Evolutionary conservation across 2,329 filamentous ascomycete species (phyloP).

Genomic region (Celoporthe dispersa): DNA sequence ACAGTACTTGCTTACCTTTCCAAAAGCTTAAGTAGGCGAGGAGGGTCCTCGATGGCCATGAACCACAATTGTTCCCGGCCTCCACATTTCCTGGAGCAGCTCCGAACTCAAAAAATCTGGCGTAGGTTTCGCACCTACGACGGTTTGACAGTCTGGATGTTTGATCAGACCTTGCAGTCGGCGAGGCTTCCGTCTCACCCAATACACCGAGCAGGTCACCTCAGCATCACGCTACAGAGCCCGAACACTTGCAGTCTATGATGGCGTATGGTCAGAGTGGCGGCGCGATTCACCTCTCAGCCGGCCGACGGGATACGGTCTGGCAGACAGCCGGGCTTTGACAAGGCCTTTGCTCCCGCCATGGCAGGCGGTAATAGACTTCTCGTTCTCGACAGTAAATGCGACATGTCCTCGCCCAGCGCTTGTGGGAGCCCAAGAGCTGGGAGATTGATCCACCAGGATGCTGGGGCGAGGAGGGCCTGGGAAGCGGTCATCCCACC

Average conservation of each 20-base stretch:
- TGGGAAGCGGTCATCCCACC: background rate
- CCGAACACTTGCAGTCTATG: background rate
- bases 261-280: background rate
- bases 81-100: background rate
- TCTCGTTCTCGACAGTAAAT: background rate
- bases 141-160: background rate
- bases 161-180: background rate
- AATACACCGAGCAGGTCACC: background rate
- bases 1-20: background rate
- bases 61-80: background rate
- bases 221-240: background rate
- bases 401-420: background rate
- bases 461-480: background rate
- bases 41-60: slow-evolving; percentile 15
- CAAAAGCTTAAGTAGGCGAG: slow-evolving; percentile 6
- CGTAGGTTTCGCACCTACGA: background rate
- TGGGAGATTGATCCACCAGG: slow-evolving; percentile 1
- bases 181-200: background rate
- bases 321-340: background rate
- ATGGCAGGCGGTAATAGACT: background rate
- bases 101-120: background rate
- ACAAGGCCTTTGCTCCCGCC: background rate
- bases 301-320: background rate
- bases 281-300: background rate
- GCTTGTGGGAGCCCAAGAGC: background rate